phyloP scores from a whole-genome alignment of 2,329 filamentous ascomycete genomes.

The Cladophialophora psammophila region DNA sequence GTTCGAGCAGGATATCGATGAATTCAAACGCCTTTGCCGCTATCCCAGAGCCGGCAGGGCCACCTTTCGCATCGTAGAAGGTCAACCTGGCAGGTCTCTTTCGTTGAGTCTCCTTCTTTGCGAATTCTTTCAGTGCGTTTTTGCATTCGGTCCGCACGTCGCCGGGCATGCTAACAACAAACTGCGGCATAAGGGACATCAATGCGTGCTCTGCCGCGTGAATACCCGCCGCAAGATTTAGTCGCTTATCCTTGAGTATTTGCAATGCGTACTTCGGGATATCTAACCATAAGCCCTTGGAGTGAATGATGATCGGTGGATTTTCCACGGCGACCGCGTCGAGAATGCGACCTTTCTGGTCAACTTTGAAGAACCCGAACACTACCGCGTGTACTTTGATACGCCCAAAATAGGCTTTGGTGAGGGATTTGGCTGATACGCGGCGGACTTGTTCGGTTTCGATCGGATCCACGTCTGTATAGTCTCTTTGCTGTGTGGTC shows the following conservation, averaged over 20 bases:
- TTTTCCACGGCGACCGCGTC: conserved; percentile 95
- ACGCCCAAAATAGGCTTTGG: conserved; percentile 80
- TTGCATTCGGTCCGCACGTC: conserved; percentile 97
- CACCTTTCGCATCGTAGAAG: conserved; percentile 95
- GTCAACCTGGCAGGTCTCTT: conserved; percentile 88
- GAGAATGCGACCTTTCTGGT: conserved; percentile 81
- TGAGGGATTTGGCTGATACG: conserved; percentile 66
- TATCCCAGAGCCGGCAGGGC: conserved; percentile 81
- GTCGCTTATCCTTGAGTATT: conserved; percentile 73
- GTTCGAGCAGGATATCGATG: conserved; percentile 76
- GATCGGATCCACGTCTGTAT: conserved; percentile 89
- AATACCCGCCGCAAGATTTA: conserved; percentile 88
- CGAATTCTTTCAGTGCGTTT: conserved; percentile 84
- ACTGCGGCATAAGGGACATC: conserved; percentile 84
- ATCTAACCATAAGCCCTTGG: conserved; percentile 95
- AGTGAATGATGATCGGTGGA: conserved; percentile 82
- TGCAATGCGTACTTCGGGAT: conserved; percentile 80
- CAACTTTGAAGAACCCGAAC: conserved; percentile 97
- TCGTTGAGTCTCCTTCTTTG: conserved; percentile 62
- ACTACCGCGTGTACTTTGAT: conserved; percentile 89
- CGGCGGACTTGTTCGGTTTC: conserved; percentile 87
- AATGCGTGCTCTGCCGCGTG: conserved; percentile 95
- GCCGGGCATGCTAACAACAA: conserved; percentile 86
- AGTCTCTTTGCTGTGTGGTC: conserved; percentile 92
- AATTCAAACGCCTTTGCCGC: conserved; percentile 95